Conservation (phyloP, 176 grass and related monocot genomes). For the Ampelocalamus luodianensis region DNA sequence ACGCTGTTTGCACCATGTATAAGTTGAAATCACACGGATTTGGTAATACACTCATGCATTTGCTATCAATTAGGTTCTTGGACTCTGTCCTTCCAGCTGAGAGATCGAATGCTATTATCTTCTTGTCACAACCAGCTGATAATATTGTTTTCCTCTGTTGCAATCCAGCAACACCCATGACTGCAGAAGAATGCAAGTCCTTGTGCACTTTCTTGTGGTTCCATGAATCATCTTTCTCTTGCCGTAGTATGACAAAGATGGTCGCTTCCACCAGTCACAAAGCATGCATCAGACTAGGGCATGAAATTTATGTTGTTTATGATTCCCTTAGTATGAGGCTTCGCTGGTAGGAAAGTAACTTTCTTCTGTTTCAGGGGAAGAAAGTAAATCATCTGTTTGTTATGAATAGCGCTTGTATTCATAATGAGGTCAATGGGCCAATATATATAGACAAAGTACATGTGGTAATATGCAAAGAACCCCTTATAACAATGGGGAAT, state of each 20-base stretch:
- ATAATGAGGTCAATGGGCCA: no score
- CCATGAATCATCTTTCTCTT: conserved; percentile 60
- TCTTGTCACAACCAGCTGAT: conserved; percentile 90
- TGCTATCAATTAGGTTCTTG: conserved; percentile 80
- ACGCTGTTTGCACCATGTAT: conserved; percentile 96
- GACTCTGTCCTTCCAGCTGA: conserved; percentile 74
- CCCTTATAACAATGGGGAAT: no score
- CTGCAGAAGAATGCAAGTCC: conserved; percentile 82
- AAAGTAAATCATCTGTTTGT: conserved; percentile 23
- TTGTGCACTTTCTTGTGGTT: conserved; percentile 66
- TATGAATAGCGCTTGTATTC: no score
- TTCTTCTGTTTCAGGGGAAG: conserved; percentile 61
- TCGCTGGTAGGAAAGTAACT: conserved; percentile 76
- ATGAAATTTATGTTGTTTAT: conserved; percentile 95
- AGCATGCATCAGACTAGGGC: conserved; percentile 80
- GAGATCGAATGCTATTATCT: conserved; percentile 82
- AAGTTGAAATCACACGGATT: conserved; percentile 93
- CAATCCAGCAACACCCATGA: conserved; percentile 83
- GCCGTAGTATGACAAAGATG: conserved; percentile 86
- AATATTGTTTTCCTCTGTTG: conserved; percentile 80
- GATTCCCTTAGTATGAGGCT: conserved; percentile 86
- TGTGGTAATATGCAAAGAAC: no score
- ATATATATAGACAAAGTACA: no score
- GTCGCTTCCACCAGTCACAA: conserved; percentile 80
- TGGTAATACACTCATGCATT: conserved; percentile 91